Evolutionary conservation across 768 basidiomycete genomes (phyloP).

Genomic region (Sistotremastrum niveocremeum): DNA sequence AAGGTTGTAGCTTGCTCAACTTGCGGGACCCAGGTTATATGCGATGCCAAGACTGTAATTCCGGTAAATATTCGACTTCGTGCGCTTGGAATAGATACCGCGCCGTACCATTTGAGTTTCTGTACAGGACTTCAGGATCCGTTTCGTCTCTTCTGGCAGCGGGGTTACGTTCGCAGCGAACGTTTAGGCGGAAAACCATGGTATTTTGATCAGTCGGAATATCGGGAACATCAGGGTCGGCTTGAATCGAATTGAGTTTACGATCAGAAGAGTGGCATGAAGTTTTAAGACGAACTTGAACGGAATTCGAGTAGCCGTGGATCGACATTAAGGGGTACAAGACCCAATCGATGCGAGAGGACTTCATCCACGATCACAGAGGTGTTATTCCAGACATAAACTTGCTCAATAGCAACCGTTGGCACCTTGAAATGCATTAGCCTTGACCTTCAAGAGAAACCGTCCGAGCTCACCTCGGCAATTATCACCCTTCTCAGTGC

Average conservation of each 20-base stretch:
- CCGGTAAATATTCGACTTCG: neutral
- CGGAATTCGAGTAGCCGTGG: slow-evolving; percentile 48
- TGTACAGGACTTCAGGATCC: slow-evolving; percentile 52
- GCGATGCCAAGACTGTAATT: slow-evolving; percentile 36
- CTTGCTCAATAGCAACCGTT: slow-evolving; percentile 78
- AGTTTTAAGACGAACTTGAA: slow-evolving; percentile 1
- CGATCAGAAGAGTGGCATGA: neutral
- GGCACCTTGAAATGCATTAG: slow-evolving; percentile 48
- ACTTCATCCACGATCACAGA: slow-evolving; percentile 91
- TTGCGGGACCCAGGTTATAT: slow-evolving; percentile 65
- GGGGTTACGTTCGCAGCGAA: slow-evolving; percentile 50
- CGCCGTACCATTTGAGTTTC: slow-evolving; percentile 41
- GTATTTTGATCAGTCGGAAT: slow-evolving; percentile 78
- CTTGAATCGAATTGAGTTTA: too few species aligned
- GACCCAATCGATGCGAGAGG: slow-evolving; percentile 79
- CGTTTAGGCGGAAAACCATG: slow-evolving; percentile 67
- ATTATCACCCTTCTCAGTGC: slow-evolving; percentile 86
- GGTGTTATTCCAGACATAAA: slow-evolving; percentile 92
- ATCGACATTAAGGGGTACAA: slow-evolving; percentile 81
- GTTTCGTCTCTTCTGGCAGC: slow-evolving; percentile 38
- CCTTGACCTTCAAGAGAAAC: neutral
- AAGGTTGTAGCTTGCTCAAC: slow-evolving; percentile 68
- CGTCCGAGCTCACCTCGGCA: slow-evolving; percentile 55
- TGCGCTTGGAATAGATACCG: slow-evolving; percentile 10
- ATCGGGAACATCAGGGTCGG: neutral